A percentile compares a stretch with the other conserved stretches of the same genome.
phyloP scores from a whole-genome alignment of 2,329 filamentous ascomycete species.

The Scedosporium aurantiacum region DNA sequence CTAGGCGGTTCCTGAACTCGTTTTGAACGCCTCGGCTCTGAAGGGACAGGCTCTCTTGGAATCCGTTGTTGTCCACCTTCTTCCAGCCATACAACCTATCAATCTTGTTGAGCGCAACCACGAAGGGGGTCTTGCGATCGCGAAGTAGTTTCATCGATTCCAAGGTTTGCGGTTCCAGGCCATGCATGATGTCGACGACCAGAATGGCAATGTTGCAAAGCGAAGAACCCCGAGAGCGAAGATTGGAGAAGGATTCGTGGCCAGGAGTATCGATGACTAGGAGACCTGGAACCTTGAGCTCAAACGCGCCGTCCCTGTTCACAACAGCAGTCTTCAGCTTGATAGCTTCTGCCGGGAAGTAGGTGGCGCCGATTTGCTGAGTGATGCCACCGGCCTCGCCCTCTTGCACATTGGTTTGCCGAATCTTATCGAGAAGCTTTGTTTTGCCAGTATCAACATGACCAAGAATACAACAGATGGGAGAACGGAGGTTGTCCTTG shows the following conservation, averaged over 20 bases:
- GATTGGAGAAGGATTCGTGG: constrained; percentile 99
- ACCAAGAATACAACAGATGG: constrained; percentile 98
- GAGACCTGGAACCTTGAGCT: constrained; percentile 95
- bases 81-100: constrained; percentile 99
- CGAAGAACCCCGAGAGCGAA: constrained; percentile 91
- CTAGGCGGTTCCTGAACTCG: constrained; percentile 84
- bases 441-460: constrained; percentile 99
- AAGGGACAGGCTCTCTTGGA: constrained; percentile 79
- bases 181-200: constrained; percentile 99
- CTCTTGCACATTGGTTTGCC: constrained; percentile 97
- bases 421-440: constrained; percentile 97
- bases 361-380: constrained; percentile 98
- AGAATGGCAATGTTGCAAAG: constrained; percentile 99
- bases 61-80: constrained; percentile 96
- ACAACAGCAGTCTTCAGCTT: constrained; percentile 87
- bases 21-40: constrained; percentile 90
- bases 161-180: constrained; percentile 89
- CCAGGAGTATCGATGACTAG: constrained; percentile 96
- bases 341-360: constrained; percentile 93
- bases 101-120: constrained; percentile 98
- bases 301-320: constrained; percentile 80
- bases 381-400: constrained; percentile 99
- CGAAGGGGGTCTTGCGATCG: constrained; percentile 93
- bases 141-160: constrained; percentile 93
- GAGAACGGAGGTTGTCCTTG: constrained; percentile 87